Evolutionary conservation across 257 asterid species (phyloP), one percentile per base, ranked within the genome.

Genomic region (Thymus mandschuricus): DNA sequence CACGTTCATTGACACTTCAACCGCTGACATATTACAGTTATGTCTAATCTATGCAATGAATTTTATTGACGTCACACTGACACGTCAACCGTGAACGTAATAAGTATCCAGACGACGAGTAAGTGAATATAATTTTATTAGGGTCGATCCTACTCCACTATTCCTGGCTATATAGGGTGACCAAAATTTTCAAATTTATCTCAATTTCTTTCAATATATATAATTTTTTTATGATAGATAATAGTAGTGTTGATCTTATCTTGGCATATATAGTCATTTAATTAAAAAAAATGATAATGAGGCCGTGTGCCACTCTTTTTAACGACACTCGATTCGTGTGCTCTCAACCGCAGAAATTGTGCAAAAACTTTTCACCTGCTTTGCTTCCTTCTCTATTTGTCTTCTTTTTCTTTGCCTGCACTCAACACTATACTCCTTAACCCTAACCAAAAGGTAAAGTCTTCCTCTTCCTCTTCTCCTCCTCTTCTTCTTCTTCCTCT

Each of bases 321-420:
- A 78, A 75, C 78, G 61, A 57, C 49, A 66, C 80, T 79, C 86
- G 79, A 74, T 75, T 73, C 35, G 82, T 79, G 86, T 82, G 84
- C 76, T 52, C 65, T 69, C 63, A 60, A 64, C 15, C 75, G 64
- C 66, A 75, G 67, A 78, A 77, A 33, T 56, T 74, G 85, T 73
- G 69, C 49, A 50, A 73, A 21, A 56, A 31, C 64, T 64, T 65
- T 66, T 50, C 50, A 81, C 75, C 82, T 77, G 80, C 81, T 76
- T 59, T 57, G 54, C 66, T 62, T 61, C 58, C 50, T 64, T 71
- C 64, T 80, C 64, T 80, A 60, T 48, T 76, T 74, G 84, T 83
- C 82, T 61, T 82, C 74, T 28, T 70, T 78, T 40, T 63, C 84
- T 73, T 81, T 64, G 66, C 64, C 74, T 44, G 40, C 40, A 56